These are phyloP conservation scores for Apiotrichum akiyoshidainum DNA, from an alignment of 1,284 basidiomycete genomes.

Conservation along the genomic window DNA sequence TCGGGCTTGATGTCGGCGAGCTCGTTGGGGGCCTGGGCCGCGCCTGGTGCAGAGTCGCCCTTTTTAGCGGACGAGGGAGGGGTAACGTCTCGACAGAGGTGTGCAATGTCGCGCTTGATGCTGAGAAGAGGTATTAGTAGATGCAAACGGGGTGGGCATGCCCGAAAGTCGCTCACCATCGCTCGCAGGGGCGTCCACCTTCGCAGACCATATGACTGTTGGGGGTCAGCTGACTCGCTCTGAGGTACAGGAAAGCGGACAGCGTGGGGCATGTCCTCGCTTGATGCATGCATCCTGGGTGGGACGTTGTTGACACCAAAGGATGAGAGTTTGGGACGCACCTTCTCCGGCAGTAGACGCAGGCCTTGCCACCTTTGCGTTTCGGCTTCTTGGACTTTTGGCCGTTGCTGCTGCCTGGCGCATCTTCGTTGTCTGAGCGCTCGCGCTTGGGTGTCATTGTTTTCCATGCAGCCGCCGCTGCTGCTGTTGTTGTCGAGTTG, in stretches of 20 bases:
- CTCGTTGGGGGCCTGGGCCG: background rate
- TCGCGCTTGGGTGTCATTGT: constrained; percentile 1
- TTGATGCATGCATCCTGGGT: background rate
- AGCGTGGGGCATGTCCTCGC: background rate
- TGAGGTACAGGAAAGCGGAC: background rate
- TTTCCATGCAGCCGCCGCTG: background rate
- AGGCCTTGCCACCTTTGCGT: constrained; percentile 63
- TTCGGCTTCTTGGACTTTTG: constrained; percentile 58
- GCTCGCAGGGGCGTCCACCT: constrained; percentile 75
- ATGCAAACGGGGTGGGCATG: constrained; percentile 1
- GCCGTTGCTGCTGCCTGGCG: background rate
- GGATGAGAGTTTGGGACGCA: constrained; percentile 22
- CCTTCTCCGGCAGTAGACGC: constrained; percentile 87
- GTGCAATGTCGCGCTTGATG: constrained; percentile 86
- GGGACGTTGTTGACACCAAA: background rate
- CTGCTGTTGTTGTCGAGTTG: too few relatives aligned
- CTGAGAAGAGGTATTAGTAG: constrained; percentile 53
- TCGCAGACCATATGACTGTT: constrained; percentile 72
- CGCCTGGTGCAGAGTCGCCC: background rate
- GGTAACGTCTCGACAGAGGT: constrained; percentile 82
- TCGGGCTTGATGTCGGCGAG: background rate
- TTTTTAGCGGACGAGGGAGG: constrained; percentile 50
- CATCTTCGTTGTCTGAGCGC: background rate
- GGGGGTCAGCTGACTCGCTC: constrained; percentile 6
- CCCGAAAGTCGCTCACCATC: constrained; percentile 63